A percentile compares a stretch with the other conserved stretches of the same genome.
Conservation (phyloP, 768 basidiomycete genomes). For the Pleurotus giganteus region DNA sequence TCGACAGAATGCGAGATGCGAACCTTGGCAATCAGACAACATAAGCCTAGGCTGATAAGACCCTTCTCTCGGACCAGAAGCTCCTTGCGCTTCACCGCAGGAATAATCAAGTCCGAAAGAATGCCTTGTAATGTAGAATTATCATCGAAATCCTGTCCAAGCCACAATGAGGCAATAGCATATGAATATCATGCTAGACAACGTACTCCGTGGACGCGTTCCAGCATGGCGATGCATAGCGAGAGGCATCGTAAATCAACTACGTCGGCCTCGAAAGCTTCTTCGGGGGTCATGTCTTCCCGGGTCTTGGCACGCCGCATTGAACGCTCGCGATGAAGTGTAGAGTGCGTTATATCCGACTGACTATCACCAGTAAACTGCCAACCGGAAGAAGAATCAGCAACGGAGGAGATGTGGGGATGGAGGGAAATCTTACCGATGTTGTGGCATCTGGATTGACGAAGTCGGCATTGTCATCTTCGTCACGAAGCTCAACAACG, state of each 20-base stretch:
- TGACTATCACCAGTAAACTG: conserved; percentile 23
- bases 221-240: conserved; percentile 84
- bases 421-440: background rate
- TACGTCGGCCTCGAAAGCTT: conserved; percentile 60
- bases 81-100: conserved; percentile 87
- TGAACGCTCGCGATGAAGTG: conserved; percentile 17
- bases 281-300: conserved; percentile 59
- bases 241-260: conserved; percentile 81
- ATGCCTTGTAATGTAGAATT: conserved; percentile 82
- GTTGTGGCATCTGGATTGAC: conserved; percentile 16
- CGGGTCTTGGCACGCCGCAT: conserved; percentile 46
- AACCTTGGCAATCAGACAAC: conserved; percentile 82
- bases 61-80: conserved; percentile 78
- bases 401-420: background rate
- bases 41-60: conserved; percentile 75
- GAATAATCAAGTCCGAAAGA: conserved; percentile 84
- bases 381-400: background rate
- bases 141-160: conserved; percentile 65
- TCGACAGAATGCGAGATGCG: conserved; percentile 2
- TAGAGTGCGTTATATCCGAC: conserved; percentile 24
- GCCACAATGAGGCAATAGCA: conserved; percentile 7
- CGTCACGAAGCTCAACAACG: conserved; percentile 69
- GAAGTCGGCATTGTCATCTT: conserved; percentile 31
- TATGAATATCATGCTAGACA: conserved; percentile 15
- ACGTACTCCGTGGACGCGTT: conserved; percentile 86